Evolutionary conservation across 805 yeast genomes (phyloP), one percentile per base, ranked within the genome.

Genomic region (Yarrowia hollandica): DNA sequence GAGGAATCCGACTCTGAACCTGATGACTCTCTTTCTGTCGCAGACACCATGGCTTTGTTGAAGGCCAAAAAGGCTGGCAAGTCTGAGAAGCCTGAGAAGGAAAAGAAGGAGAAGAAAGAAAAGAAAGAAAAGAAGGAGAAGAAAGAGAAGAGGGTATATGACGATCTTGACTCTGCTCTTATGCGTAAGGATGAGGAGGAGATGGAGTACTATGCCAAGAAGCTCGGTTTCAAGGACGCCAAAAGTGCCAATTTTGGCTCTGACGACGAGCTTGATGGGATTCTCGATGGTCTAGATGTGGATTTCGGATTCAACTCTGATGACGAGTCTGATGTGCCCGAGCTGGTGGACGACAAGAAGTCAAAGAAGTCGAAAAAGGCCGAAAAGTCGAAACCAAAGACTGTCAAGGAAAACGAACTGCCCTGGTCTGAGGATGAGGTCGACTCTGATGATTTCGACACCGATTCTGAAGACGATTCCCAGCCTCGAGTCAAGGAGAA

Each of bases 231-330:
- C 64, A 83, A 72, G 77, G 34, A 80, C 79, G 62, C 68, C 68
- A 62, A 62, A 19, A 34, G 50, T 3, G 84, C 79, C 35, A 90
- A 83, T 12, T 16, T 50, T 10, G 54, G 54, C 19, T 34, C 39
- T 10, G 87, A 86, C 67, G 96, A 90, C 71, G 80, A 85, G 1
- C 75, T 90, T 48, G 96, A 88, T 44, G 95, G 90, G n/a, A 69
- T 90, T 19, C 73, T 90, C 4, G 96, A 88, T 57, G 96, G 91
- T 0, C 71, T 82, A n/a, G 86, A 83, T 62, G 71, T 81, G 55
- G 83, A 79, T 38, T 74, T 75, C 61, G 61, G 61, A 2, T 54
- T 35, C 15, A 14, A 16, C 19, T 15, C 30, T 18, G 34, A 19
- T 4, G 50, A 60, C 33, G 65, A 60, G 22, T 22, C 28, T 21